Base-by-base conservation (phyloP, 208 protist species). In the Strigomonas culicis region DNA sequence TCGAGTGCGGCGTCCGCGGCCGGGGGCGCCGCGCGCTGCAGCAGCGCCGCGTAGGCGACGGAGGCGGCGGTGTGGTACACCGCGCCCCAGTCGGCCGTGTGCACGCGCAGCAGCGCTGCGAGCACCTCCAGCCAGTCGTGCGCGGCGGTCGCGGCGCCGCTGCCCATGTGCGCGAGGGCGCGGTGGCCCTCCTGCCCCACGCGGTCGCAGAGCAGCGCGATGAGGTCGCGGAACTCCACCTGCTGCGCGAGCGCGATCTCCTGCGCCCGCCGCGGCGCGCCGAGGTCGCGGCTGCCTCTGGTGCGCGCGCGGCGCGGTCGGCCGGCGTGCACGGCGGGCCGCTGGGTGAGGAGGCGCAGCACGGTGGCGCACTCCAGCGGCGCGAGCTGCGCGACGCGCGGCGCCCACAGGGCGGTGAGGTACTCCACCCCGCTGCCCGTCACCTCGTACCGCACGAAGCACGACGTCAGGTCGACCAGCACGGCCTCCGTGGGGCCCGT, bases 361-460 rank as follows among this genome's bases (percentile, higher is more conserved):
- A 59, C n/a, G 8, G 17, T 59, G 27, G 27, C 27, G 28, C 53
- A 59, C 27, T 32, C 53, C 32, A 34, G 21, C 22, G 32, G 6
- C 6, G 27, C 6, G 8, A 59, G 21, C 13, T 7, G 22, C 28
- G 17, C 21, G 1, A 87, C 43, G n/a, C 82, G 63, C 13, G 70
- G 62, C 10, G 22, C 27, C 85, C 81, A 92, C 6, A 92, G 71
- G 22, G 60, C 49, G 31, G 73, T 79, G 4, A 92, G 69, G 50
- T 85, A 68, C 56, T 65, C 49, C n/a, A 81, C 80, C 2, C 78
- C 75, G 39, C 72, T 70, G 0, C 86, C 86, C 0, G 80, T 83
- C 34, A 92, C 86, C 44, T 80, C 82, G 70, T 89, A 92, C 51
- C 72, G 69, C 1, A 75, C 53, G 19, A 85, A 78, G 43, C 71